Percentiles rank a stretch among this genome's conserved stretches.
phyloP scores from a whole-genome alignment of 2,329 filamentous ascomycete species.

The Cladobotryum protrusum region DNA sequence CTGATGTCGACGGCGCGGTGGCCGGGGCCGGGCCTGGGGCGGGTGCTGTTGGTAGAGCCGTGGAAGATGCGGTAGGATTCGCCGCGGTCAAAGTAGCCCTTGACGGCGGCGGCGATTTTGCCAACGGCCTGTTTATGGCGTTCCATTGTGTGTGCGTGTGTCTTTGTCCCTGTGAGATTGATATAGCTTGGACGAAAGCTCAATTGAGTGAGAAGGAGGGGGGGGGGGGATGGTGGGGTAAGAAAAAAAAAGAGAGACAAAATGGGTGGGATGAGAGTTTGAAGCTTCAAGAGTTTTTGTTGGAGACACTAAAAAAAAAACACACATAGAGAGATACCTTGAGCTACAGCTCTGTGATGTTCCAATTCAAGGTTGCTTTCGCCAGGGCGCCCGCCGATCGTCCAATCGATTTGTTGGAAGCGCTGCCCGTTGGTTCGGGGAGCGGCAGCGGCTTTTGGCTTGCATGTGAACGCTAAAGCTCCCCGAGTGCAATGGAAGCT shows the following conservation, averaged over 20 bases:
- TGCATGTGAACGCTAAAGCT: no score
- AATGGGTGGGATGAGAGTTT: not conserved
- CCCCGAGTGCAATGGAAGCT: no score
- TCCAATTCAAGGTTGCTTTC: no score
- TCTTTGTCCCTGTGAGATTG: not conserved
- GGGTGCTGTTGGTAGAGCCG: slow-evolving; percentile 71
- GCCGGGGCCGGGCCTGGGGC: slow-evolving; percentile 33
- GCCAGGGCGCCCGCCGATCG: no score
- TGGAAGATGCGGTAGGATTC: slow-evolving; percentile 69
- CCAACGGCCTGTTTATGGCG: slow-evolving; percentile 43
- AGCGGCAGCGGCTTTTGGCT: no score
- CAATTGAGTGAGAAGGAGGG: not conserved
- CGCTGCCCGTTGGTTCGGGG: no score
- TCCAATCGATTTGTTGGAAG: no score
- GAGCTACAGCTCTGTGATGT: no score
- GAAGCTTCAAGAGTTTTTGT: no score
- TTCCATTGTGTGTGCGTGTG: slow-evolving; percentile 34
- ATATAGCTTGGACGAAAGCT: no score
- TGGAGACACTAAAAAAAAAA: no score
- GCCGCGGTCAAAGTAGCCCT: slow-evolving; percentile 40
- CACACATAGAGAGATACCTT: no score
- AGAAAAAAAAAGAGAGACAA: not conserved
- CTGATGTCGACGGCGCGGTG: slow-evolving; percentile 55
- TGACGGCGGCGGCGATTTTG: slow-evolving; percentile 42
- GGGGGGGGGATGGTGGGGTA: slow-evolving; percentile 1